phyloP scores from a whole-genome alignment of 306 rosid species.

The Acacia crassicarpa region DNA sequence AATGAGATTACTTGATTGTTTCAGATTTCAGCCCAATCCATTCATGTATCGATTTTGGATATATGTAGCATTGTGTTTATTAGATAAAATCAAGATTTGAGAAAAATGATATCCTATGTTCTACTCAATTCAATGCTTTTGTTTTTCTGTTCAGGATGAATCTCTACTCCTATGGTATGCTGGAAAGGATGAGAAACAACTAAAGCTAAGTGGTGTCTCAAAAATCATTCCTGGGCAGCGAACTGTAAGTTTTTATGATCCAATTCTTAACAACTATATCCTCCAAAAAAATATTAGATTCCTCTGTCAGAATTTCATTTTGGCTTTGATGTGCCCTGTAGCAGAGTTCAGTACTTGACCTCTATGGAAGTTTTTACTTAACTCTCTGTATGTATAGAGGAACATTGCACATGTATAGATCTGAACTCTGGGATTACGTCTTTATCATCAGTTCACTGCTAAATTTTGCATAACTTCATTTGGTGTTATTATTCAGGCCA shows the following conservation, averaged over 20 bases:
- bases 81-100: constrained; percentile 18
- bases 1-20: constrained; percentile 16
- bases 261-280: constrained; percentile 15
- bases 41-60: background rate
- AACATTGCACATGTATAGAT: constrained; percentile 20
- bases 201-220: constrained; percentile 75
- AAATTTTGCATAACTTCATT: constrained; percentile 34
- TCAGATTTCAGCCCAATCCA: constrained; percentile 31
- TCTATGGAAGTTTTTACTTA: constrained; percentile 1
- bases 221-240: constrained; percentile 95
- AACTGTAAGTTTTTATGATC: constrained; percentile 73
- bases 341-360: constrained; percentile 17
- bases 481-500: constrained; percentile 64
- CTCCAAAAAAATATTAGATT: constrained; percentile 22
- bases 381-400: background rate
- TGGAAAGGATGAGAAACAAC: constrained; percentile 82
- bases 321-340: constrained; percentile 21
- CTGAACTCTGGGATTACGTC: background rate
- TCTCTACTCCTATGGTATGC: constrained; percentile 85
- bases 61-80: background rate
- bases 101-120: constrained; percentile 25
- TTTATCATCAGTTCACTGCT: constrained; percentile 20
- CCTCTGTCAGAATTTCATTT: constrained; percentile 11
- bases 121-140: constrained; percentile 32
- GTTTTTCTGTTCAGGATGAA: constrained; percentile 67